A percentile compares a stretch with the other conserved stretches of the same genome.
These are phyloP conservation scores for Mycena polygramma DNA, from an alignment of 768 basidiomycete species.

Conservation along the genomic window DNA sequence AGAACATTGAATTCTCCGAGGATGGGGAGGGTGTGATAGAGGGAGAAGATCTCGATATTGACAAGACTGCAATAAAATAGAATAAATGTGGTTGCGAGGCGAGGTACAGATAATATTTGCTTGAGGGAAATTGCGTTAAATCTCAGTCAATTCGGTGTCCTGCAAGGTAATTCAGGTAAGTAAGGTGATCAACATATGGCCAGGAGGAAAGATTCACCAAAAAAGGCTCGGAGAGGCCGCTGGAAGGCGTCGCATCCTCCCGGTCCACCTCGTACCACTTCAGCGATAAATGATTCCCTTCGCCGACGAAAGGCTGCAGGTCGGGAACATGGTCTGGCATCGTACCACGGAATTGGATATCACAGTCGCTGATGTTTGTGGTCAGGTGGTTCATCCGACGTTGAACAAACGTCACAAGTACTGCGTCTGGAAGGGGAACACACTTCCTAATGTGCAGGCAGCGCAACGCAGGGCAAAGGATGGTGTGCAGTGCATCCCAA, in stretches of 20 bases:
- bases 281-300: background rate
- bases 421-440: background rate
- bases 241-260: background rate
- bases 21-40: constrained; percentile 82
- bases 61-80: constrained; percentile 15
- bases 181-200: no score
- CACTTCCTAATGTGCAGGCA: no score
- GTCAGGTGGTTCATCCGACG: background rate
- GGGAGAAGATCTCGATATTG: constrained; percentile 64
- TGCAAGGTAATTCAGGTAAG: no score
- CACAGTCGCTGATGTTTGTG: background rate
- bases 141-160: no score
- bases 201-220: background rate
- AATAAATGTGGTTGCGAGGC: no score
- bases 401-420: background rate
- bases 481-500: background rate
- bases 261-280: background rate
- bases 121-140: no score
- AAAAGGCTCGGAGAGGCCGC: background rate
- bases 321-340: background rate
- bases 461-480: no score
- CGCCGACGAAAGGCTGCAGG: background rate
- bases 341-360: background rate
- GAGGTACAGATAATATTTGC: no score
- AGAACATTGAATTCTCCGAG: constrained; percentile 82